Evolutionary conservation across 2,329 filamentous ascomycete genomes (phyloP), one percentile per base, ranked within the genome.

Genomic region (Phoma sp.): DNA sequence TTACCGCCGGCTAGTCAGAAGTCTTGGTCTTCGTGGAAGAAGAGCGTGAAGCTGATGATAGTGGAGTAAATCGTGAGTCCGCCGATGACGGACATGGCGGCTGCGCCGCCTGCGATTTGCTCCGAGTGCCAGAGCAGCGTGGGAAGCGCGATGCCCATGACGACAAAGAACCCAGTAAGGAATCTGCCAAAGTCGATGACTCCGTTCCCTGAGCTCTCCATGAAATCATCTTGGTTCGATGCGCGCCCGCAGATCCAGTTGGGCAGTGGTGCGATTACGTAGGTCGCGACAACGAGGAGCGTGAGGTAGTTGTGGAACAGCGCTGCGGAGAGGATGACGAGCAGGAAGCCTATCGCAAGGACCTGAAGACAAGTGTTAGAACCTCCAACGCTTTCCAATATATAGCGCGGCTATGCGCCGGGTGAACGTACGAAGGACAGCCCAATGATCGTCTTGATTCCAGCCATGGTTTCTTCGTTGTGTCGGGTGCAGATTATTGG

Each of bases 381-480:
- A 12, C 5, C 18, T 28, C 10, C 32, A 17, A 2, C 21, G 29
- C 48, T 28, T 15, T 23, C n/a, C 29, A 18, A 38, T 30, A 53
- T 15, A 55, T 30, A 45, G 25, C 46, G 55, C 40, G 42, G 39
- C 45, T 36, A 63, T 59, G 59, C 57, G 63, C 53, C 57, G 21
- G 47, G 38, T 57, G 62, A 62, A 67, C 86, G 50, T 85, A 91
- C 95, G 80, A 99, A 99, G 74, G 95, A 98, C 67, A 99, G 90
- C 62, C 91, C 92, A 78, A 99, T 99, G 79, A 99, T 99, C 66
- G 95, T 99, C 81, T 97, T 98, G 73, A 99, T 88, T 75, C 95
- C 95, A 68, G 95, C 92, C 82, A 91, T 85, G 80, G 80, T 64
- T 59, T 20, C 18, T 21, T 9, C 6, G 47, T 33, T 14, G 25